Conservation (phyloP, 768 basidiomycete genomes). For the Psilocybe cubensis region DNA sequence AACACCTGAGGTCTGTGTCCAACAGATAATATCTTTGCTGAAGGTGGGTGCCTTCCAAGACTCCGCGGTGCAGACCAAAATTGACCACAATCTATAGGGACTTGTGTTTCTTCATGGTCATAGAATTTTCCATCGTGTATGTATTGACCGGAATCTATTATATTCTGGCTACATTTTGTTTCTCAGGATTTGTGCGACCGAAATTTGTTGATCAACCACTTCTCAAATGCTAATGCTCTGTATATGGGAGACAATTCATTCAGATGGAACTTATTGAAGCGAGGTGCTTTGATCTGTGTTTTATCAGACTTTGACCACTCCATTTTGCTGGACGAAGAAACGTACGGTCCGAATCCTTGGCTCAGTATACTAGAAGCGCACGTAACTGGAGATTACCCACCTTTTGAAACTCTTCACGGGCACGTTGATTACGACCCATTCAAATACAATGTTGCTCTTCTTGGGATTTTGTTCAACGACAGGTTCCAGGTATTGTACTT, state of each 20-base stretch:
- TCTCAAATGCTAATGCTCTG: background rate
- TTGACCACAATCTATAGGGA: background rate
- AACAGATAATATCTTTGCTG: background rate
- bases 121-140: background rate
- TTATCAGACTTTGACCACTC: constrained; percentile 23
- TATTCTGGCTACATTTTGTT: background rate
- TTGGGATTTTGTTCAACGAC: constrained; percentile 13
- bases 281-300: constrained; percentile 7
- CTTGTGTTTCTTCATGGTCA: background rate
- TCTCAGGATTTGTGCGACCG: background rate
- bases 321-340: constrained; percentile 14
- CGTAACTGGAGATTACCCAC: background rate
- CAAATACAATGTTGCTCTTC: constrained; percentile 21
- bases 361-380: constrained; percentile 7
- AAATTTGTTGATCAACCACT: background rate
- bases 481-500: background rate
- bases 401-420: constrained; percentile 17
- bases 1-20: background rate
- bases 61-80: no score
- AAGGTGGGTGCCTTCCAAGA: background rate
- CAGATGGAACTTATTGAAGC: background rate
- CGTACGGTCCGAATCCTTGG: background rate
- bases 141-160: no score
- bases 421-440: constrained; percentile 28
- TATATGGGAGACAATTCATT: background rate